Base-by-base conservation (phyloP, 495 filamentous ascomycete genomes). In the Apiosordaria backusii region DNA sequence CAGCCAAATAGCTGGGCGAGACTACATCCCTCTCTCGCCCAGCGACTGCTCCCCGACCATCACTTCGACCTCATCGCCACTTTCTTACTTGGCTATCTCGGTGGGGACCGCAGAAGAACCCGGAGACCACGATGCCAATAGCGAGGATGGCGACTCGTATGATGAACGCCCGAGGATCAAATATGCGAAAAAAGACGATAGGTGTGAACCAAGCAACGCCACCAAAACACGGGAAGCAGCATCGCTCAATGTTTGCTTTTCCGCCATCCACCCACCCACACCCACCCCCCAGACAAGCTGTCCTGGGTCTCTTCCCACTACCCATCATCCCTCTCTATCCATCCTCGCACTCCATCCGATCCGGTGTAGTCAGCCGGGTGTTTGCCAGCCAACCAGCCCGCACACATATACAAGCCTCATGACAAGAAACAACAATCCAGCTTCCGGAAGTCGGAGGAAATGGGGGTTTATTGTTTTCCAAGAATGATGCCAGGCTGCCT, bases 51-150 rank as follows among this genome's bases (percentile, higher is more conserved):
- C 19, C 2, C 45, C 67, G 4, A 23, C 24, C 21, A 24, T 22
- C 10, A 16, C n/a, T 19, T 26, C 13, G 27, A 15, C 50, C 5
- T 64, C 55, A 7, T 35, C 29, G 24, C 58, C 57, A 22, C 27
- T 40, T 21, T 57, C 55, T 1, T 29, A 7, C 60, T 50, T 45
- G 5, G 16, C 40, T 15, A 63, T 66, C 60, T 69, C 67, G 23
- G 0, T 19, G 22, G 52, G 62, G 6, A 23, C 4, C 57, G 64
- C 19, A 26, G 35, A 24, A 26, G 7, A 35, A 65, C 5, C 18
- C 40, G 57, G 65, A 66, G 60, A 57, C 64, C 59, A 61, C 62
- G 21, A 26, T 1, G 60, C 35, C 35, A 45, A 2, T 45, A 45
- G 13, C 35, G 35, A 45, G 35, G 35, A 45, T 18, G 35, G 35